Evolutionary conservation across 345 rosid species (phyloP), one percentile per base, ranked within the genome.

Genomic region (Gossypium sturtianum): DNA sequence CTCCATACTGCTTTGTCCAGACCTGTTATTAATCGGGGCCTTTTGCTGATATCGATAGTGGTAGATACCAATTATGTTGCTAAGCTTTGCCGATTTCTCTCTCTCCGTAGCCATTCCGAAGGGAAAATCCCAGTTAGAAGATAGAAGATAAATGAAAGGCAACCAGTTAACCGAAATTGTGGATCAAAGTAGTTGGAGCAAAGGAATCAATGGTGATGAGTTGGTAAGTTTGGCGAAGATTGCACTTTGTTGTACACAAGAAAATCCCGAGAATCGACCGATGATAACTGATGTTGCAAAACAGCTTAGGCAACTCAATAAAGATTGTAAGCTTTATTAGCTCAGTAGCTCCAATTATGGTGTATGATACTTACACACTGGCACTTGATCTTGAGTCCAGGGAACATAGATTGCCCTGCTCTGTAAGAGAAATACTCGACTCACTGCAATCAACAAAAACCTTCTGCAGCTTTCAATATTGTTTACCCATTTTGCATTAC

Each of bases 1-100:
- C 44, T 68, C 19, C 72, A 68, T 49, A 49, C 58, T 68, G 58
- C 72, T 49, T 49, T 68, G 72, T 49, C 72, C 29, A 68, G 45
- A 8, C 59, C 59, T 15, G 20, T 49, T 23, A 68, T 68, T 49
- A 29, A 68, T 49, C 23, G 23, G 16, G 72, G 72, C 27, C 59
- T 68, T 49, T 68, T 58, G 5, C 58, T 67, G 16, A 9, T 68
- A 25, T 68, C 72, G 2, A 27, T 69, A 49, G 58, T 69, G 17
- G 9, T 69, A 10, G 72, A 51, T 51, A 9, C 59, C 12, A 51
- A 69, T 27, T 16, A 9, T 51, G 72, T 69, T 51, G 72, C 59
- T 27, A 69, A 27, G 22, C 57, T 34, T 69, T 16, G 2, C 45
- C n/a, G 71, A 47, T 22, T 69, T 27, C 22, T 69, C 23, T 16